Evolutionary conservation across 441 rosid genomes (phyloP), one percentile per base, ranked within the genome.

Genomic region (Syzygium malaccense): DNA sequence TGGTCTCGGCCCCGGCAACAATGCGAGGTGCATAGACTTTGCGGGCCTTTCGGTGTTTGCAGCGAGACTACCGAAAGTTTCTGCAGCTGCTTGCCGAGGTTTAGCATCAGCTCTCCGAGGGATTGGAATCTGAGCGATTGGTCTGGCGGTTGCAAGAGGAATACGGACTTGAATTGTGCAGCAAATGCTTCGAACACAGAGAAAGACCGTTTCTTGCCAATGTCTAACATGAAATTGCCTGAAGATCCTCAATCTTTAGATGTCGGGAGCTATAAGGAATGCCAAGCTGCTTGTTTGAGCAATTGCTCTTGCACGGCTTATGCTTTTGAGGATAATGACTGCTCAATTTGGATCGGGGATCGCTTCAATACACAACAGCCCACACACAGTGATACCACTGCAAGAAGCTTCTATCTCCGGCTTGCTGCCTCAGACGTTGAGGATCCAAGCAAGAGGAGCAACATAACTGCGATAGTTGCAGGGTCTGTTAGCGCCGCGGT

Each of bases 271-370:
- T 53, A 41, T n/a, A 62, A 66, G 84, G 92, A 88, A 84, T 96
- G 98, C 41, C 91, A 90, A 86, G 87, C 95, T 11, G 64, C 88
- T n/a, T 97, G 98, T 86, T 90, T 91, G 86, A 68, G 85, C 60
- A 91, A 93, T 64, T 96, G 98, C 87, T 90, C 93, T 87, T 97
- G 98, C 89, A 60, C 89, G 87, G 98, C 95, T 88, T 97, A 97
- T 87, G 90, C 95, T 87, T 93, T 91, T 19, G 54, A 45, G 45
- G 60, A 49, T 26, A 91, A 87, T 48, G 86, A 53, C 18, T 97
- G 99, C 80, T 91, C 88, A 45, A 60, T 90, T 85, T 97, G 98
- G 98, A 30, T 41, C 55, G 91, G 92, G 33, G 92, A 91, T 64
- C 95, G 96, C 37, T 90, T 94, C 89, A 87, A 93, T 88, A 87